Base-by-base conservation (phyloP, 2,329 filamentous ascomycete species). In the Thelonectria blattea region DNA sequence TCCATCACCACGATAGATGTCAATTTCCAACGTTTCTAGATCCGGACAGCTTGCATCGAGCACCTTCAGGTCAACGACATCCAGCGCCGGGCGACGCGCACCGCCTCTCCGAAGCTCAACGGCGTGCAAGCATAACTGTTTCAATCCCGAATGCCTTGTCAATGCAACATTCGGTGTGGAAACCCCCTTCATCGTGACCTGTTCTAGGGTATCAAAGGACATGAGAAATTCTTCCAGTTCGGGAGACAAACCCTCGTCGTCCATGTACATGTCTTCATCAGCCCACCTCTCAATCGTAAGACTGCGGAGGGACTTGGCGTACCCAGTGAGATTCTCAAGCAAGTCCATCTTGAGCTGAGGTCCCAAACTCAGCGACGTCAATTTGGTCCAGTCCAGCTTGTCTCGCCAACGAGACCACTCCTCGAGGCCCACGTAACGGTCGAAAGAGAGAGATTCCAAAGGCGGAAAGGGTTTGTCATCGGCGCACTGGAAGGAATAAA, bases 121-220 rank as follows among this genome's bases (percentile, higher is more conserved):
- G 9, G n/a, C 2, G 46, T 48, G 46, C 24, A 34, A 34, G 17
- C 46, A 48, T 48, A 48, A n/a, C 24, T 48, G n/a, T 34, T 48
- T 48, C 46, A 48, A n/a, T 18, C 46, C 46, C 46, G 46, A 34
- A 48, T 48, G 46, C 27, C 14, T 48, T 7, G 46, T 48, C 46
- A 48, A 7, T n/a, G 46, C 24, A n/a, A 48, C 15, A 20, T 14
- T 34, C 34, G 24, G 17, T 27, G 32, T 24, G 11, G 27, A 48
- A 34, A 34, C 24, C 32, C 46, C 46, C 46, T 24, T 48, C 14
- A 48, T 5, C 8, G 27, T 48, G 27, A 48, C n/a, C 24, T 8
- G 46, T 34, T 48, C 46, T 18, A 34, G 46, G 46, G 46, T 48
- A 34, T 48, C n/a, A 34, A 48, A 48, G n/a, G 7, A 15, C 46